Evolutionary conservation across 345 rosid genomes (phyloP), one percentile per base, ranked within the genome.

Genomic region (Populus deltoides): DNA sequence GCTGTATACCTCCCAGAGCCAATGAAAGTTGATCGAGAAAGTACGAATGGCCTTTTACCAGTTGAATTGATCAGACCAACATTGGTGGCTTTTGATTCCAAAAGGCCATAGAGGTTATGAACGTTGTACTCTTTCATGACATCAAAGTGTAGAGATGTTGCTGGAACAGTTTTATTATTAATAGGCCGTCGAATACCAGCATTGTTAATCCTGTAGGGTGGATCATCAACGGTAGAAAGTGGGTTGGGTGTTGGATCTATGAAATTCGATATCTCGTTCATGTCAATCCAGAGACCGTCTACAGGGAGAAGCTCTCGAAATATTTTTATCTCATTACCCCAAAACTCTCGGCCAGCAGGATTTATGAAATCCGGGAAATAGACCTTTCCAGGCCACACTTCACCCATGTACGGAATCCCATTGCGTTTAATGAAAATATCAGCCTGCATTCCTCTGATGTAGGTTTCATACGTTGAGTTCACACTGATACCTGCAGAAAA

Each of bases 261-360:
- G 85, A 91, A 93, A 78, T 89, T 93, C 27, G 95, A 83, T 18
- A 89, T 0, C 86, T 91, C 95, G 16, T 93, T 93, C 97, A 93
- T 93, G 83, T 93, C 97, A 57, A 93, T 51, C 97, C 97, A 93
- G 57, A 91, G 47, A 68, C 95, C 97, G 77, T 92, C 97, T 24
- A 89, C 31, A 1, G 89, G 87, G 13, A 93, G 83, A 74, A 75
- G 29, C 9, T 89, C 83, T 10, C 75, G 86, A 77, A 91, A 92
- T n/a, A 70, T 62, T 71, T 84, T 77, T 81, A 92, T 90, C 76
- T 92, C 97, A 10, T 83, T 81, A 38, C 74, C 75, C 97, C 97
- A 92, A 72, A 74, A 92, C 62, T 70, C 51, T 69, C 66, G 61
- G 22, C 86, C 74, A 7, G 39, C 77, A 4, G 94, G 92, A 67